Base-by-base conservation (phyloP, 2,329 filamentous ascomycete genomes). In the Ramularia endophylla region DNA sequence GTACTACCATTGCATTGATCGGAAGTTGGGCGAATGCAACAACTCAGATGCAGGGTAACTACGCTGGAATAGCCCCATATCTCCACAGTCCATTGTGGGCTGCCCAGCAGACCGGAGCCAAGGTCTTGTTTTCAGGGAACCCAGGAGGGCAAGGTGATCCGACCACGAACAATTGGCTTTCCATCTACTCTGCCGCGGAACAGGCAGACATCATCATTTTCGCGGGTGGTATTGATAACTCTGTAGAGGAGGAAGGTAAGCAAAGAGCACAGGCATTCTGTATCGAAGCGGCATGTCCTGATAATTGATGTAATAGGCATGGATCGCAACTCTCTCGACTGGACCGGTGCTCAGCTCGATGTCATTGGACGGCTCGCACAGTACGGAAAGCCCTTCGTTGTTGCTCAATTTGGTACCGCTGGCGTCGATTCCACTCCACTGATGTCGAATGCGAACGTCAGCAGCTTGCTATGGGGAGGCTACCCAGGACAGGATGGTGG, bases 401-500 rank as follows among this genome's bases (percentile, higher is more conserved):
- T 80, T 1, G 59, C 75, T 1, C 69, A 76, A 43, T 65, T 78
- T 48, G 74, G 75, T 16, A 68, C 60, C n/a, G 66, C 65, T 9
- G 67, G 72, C 51, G 47, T 80, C 15, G 78, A 81, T 52, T 69
- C 69, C 42, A 65, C 69, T 0, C 65, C 73, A 3, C 54, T 80
- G 3, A 54, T 72, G 5, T 59, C 57, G 3, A 71, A 75, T 39
- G 48, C 60, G 1, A 71, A 71, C 40, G 66, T 80, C 42, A 68
- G 65, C 19, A 67, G 73, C 0, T 54, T 81, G 1, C 50, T 81
- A 0, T 80, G 77, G 77, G 73, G 65, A 0, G 74, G 76, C 0
- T 80, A 77, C 42, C 77, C 78, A 0, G 77, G 78, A 1, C 77
- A 81, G 57, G 71, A 72, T 28, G 78, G 78, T 9, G 78, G 78